These are phyloP conservation scores for Zygosaccharomyces rouxii DNA, from an alignment of 805 yeast species.

Conservation along the genomic window DNA sequence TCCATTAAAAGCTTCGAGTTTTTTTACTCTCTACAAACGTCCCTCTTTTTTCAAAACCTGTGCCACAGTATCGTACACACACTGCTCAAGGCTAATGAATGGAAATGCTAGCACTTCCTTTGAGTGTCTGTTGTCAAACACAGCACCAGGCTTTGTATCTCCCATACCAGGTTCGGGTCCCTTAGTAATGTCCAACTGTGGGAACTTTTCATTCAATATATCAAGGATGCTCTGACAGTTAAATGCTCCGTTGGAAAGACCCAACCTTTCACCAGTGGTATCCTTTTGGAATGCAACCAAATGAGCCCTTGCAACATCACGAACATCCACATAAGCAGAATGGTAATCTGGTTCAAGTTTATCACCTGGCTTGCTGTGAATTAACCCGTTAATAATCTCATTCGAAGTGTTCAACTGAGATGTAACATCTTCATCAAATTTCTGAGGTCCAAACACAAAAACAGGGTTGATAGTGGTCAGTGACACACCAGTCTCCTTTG, in stretches of 20 bases:
- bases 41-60: constrained; percentile 22
- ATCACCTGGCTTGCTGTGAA: constrained; percentile 30
- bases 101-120: constrained; percentile 23
- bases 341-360: constrained; percentile 23
- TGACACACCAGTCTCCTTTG: constrained; percentile 36
- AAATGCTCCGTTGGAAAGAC: constrained; percentile 23
- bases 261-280: constrained; percentile 36
- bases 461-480: constrained; percentile 42
- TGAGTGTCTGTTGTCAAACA: constrained; percentile 19
- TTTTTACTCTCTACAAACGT: too few species aligned
- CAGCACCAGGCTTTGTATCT: background rate
- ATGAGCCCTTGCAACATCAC: constrained; percentile 61
- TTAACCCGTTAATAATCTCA: constrained; percentile 30
- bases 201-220: constrained; percentile 38
- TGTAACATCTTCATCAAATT: constrained; percentile 37
- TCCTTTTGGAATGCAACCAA: constrained; percentile 44
- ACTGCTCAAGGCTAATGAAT: constrained; percentile 17
- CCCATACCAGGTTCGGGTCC: constrained; percentile 35
- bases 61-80: constrained; percentile 23
- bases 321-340: constrained; percentile 45
- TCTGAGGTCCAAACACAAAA: constrained; percentile 50
- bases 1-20: too few species aligned
- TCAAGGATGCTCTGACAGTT: constrained; percentile 29
- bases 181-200: constrained; percentile 42
- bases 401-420: constrained; percentile 38